These are phyloP conservation scores for Gleditsia sinensis DNA, from an alignment of 306 rosid genomes.

Conservation along the genomic window DNA sequence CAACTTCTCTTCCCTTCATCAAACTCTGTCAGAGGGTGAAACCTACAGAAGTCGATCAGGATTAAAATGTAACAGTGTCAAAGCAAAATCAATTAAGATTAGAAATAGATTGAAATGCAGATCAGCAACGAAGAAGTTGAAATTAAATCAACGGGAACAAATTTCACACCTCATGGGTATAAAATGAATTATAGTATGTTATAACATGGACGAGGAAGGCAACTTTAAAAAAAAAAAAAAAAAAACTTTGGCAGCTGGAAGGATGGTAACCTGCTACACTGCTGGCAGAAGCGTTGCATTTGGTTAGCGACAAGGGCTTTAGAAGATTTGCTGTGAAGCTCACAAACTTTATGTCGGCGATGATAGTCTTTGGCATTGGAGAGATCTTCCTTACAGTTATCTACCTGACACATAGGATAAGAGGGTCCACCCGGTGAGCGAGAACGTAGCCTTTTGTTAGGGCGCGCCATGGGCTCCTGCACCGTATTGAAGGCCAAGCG, in stretches of 20 bases:
- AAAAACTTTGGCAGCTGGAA: background rate
- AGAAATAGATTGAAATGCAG: background rate
- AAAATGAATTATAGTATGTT: background rate
- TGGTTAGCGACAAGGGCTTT: constrained; percentile 63
- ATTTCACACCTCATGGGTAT: too few relatives aligned
- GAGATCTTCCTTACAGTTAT: constrained; percentile 80
- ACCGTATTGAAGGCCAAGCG: constrained; percentile 15
- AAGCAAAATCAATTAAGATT: constrained; percentile 4
- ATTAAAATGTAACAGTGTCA: background rate
- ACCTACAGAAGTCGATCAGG: constrained; percentile 42
- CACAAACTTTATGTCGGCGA: constrained; percentile 87
- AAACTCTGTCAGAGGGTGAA: constrained; percentile 78
- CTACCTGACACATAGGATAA: constrained; percentile 89
- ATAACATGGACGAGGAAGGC: background rate
- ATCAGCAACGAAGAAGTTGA: background rate
- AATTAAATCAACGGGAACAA: background rate
- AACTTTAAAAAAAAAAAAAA: background rate
- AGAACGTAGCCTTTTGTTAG: constrained; percentile 65
- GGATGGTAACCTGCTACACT: constrained; percentile 77
- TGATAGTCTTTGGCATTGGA: constrained; percentile 85
- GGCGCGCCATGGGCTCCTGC: constrained; percentile 39
- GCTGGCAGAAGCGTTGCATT: constrained; percentile 94
- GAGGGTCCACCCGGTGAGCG: constrained; percentile 65
- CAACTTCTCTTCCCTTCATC: constrained; percentile 95
- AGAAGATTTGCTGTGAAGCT: constrained; percentile 80